These are phyloP conservation scores for Hortaea sp. DNA, from an alignment of 2,329 filamentous ascomycete species.

Conservation along the genomic window DNA sequence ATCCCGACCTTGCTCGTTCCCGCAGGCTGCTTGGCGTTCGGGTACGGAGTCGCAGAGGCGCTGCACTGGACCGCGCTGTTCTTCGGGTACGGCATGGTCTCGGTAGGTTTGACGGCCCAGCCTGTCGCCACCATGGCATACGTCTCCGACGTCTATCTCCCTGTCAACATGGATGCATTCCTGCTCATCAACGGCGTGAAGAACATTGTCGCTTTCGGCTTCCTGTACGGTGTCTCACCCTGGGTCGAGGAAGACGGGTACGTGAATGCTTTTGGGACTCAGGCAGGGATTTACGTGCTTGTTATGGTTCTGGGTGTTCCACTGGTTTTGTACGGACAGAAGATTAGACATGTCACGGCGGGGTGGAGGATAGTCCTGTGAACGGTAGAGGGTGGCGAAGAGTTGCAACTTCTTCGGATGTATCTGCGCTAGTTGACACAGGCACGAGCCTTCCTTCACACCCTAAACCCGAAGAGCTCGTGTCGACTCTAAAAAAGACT, in stretches of 20 bases:
- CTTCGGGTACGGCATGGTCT: slow-evolving; percentile 34
- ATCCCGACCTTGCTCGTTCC: slow-evolving; percentile 34
- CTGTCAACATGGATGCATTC: slow-evolving; percentile 28
- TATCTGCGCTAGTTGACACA: not conserved
- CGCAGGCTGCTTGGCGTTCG: slow-evolving; percentile 35
- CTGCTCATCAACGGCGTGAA: slow-evolving; percentile 29
- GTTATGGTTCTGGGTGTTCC: slow-evolving; percentile 26
- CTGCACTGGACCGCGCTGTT: slow-evolving; percentile 34
- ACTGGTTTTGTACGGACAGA: slow-evolving; percentile 24
- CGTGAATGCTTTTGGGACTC: slow-evolving; percentile 27
- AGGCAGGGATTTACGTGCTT: slow-evolving; percentile 28
- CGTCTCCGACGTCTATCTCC: slow-evolving; percentile 29
- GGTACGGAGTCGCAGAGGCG: slow-evolving; percentile 33
- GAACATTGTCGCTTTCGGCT: slow-evolving; percentile 40
- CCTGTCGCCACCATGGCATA: slow-evolving; percentile 38
- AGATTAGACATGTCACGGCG: slow-evolving; percentile 23
- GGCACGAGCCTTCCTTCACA: too few species aligned
- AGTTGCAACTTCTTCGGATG: not conserved
- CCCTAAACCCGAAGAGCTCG: too few species aligned
- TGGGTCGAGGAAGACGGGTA: slow-evolving; percentile 31
- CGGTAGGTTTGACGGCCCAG: slow-evolving; percentile 33
- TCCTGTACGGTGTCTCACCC: slow-evolving; percentile 36
- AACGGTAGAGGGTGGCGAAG: not conserved
- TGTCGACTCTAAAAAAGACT: too few species aligned
- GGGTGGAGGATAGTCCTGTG: slow-evolving; percentile 29